Percentiles rank a stretch among this genome's conserved stretches.
These are phyloP conservation scores for Psilocybe cyanescens DNA, from an alignment of 768 basidiomycete genomes.

Conservation along the genomic window DNA sequence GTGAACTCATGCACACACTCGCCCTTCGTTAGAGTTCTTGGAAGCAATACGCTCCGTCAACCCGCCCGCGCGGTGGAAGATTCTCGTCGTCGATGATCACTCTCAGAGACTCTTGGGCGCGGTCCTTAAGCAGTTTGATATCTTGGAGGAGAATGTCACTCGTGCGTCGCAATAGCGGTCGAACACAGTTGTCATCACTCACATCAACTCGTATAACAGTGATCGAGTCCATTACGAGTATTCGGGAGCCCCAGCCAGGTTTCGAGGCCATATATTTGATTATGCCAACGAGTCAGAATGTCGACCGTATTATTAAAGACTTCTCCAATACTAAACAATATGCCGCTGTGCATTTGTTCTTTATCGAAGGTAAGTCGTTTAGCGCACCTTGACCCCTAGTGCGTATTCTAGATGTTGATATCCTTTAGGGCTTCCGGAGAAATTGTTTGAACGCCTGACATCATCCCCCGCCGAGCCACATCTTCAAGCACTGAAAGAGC, in stretches of 20 bases:
- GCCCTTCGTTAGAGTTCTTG: conserved; percentile 68
- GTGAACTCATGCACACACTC: conserved; percentile 4
- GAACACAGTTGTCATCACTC: conserved; percentile 1
- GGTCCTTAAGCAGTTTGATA: conserved; percentile 92
- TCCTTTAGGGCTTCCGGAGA: conserved; percentile 71
- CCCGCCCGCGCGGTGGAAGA: conserved; percentile 93
- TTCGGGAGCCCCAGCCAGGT: conserved; percentile 81
- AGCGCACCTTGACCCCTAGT: background rate
- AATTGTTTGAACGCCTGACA: conserved; percentile 75
- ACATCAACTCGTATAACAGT: conserved; percentile 48
- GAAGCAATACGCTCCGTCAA: conserved; percentile 87
- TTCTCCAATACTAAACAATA: conserved; percentile 73
- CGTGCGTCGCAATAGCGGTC: conserved; percentile 54
- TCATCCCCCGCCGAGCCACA: conserved; percentile 77
- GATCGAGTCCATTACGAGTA: conserved; percentile 86
- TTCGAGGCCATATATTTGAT: conserved; percentile 94
- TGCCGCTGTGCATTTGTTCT: conserved; percentile 87
- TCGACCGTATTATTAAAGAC: conserved; percentile 89
- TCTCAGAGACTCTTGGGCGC: conserved; percentile 82
- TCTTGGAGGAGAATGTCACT: conserved; percentile 95
- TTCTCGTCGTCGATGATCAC: conserved; percentile 94
- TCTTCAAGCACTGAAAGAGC: conserved; percentile 79
- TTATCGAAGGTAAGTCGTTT: conserved; percentile 71
- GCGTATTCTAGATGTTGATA: conserved; percentile 4
- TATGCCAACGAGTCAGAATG: conserved; percentile 94